Conservation (phyloP, 371 early-diverging fungal species). For the Quaeritorhiza haematococci region DNA sequence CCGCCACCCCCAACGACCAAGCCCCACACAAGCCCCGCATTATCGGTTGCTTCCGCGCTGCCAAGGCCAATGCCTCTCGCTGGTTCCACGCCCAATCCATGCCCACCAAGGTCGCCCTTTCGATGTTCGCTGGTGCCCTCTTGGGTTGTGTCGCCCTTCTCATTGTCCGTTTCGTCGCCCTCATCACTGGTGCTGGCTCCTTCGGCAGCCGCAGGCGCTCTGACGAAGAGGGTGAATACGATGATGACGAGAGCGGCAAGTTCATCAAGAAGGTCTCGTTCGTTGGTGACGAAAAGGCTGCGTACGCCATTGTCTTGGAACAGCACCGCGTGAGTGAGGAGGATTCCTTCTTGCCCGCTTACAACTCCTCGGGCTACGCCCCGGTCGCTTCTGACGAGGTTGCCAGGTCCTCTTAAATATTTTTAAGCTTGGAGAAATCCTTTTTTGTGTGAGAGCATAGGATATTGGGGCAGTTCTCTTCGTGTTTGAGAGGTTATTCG, state of each 20-base stretch:
- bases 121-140: no score
- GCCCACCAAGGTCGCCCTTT: constrained; percentile 2
- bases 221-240: no score
- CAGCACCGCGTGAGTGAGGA: not conserved
- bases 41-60: not conserved
- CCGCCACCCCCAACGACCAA: not conserved
- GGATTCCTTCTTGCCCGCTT: constrained; percentile 9
- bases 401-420: no score
- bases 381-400: constrained; percentile 1
- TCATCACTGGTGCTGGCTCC: no score
- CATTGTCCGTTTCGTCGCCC: constrained; percentile 3
- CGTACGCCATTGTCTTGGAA: no score
- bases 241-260: no score
- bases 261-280: not conserved
- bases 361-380: constrained; percentile 7
- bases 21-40: not conserved
- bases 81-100: constrained; percentile 8
- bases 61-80: not conserved
- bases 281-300: not conserved
- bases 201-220: not conserved
- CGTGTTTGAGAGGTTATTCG: no score
- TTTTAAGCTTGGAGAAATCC: no score
- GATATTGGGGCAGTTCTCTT: no score
- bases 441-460: no score
- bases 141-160: constrained; percentile 5